These are phyloP conservation scores for Phytopythium montanum DNA, from an alignment of 352 stramenopile genomes.

Conservation along the genomic window DNA sequence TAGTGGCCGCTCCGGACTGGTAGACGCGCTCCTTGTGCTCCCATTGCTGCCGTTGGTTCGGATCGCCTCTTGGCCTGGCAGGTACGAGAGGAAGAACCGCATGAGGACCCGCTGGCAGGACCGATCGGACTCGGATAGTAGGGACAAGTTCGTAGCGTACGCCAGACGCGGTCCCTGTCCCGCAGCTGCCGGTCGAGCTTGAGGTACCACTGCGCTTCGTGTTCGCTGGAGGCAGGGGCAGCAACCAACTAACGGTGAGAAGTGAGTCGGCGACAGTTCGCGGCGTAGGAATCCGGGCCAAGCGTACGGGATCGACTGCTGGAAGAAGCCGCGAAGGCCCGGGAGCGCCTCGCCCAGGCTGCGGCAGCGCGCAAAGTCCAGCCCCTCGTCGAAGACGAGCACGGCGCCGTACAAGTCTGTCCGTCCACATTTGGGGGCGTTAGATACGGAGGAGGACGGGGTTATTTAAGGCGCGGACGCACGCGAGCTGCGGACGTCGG, in stretches of 20 bases:
- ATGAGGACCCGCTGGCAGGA: not conserved
- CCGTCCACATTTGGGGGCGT: not conserved
- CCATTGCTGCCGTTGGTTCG: not conserved
- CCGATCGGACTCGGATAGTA: not conserved
- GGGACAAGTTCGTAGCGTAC: not conserved
- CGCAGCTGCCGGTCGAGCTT: constrained; percentile 8
- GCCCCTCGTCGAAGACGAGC: constrained; percentile 61
- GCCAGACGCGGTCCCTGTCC: constrained; percentile 1
- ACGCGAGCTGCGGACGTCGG: constrained; percentile 27
- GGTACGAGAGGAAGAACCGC: not conserved
- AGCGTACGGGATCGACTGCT: constrained; percentile 31
- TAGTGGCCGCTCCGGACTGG: not conserved
- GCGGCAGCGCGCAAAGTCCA: constrained; percentile 59
- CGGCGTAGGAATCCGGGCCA: not conserved
- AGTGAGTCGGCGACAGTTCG: not conserved
- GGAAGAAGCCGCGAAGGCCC: constrained; percentile 27
- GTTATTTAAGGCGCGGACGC: constrained; percentile 6
- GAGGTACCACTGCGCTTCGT: constrained; percentile 15
- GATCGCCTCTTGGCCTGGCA: not conserved
- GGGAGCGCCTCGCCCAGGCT: constrained; percentile 47
- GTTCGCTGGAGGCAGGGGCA: constrained; percentile 18
- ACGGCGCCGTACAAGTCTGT: constrained; percentile 58
- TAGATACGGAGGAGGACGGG: too few relatives aligned
- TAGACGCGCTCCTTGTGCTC: not conserved
- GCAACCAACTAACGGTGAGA: constrained; percentile 4